Evolutionary conservation across 768 basidiomycete genomes (phyloP).

Genomic region (Suillus fuscotomentosus): DNA sequence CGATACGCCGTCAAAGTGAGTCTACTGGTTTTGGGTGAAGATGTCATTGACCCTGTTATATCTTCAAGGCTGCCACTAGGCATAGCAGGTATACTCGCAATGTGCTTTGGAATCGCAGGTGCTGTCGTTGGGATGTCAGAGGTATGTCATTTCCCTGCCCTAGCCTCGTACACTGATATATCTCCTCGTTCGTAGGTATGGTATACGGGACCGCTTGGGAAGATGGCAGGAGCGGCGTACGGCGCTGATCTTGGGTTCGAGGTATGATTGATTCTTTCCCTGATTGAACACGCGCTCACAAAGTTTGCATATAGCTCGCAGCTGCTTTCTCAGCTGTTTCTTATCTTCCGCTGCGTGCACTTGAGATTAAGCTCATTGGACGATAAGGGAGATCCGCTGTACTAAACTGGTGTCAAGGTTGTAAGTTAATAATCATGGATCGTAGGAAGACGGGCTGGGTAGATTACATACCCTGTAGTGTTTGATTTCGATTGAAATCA

Average conservation of each 20-base stretch:
- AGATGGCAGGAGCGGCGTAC: constrained; percentile 37
- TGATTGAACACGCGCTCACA: neutral
- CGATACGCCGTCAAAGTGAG: constrained; percentile 39
- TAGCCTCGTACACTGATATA: neutral
- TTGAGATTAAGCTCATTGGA: constrained; percentile 46
- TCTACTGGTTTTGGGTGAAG: neutral
- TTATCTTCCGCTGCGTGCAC: constrained; percentile 45
- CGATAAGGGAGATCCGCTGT: constrained; percentile 19
- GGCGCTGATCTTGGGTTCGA: constrained; percentile 50
- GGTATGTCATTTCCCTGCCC: constrained; percentile 11
- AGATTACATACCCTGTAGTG: neutral
- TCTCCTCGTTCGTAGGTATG: constrained; percentile 28
- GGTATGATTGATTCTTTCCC: constrained; percentile 24
- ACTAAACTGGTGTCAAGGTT: neutral
- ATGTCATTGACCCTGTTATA: neutral
- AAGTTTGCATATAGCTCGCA: constrained; percentile 31
- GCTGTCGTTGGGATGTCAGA: constrained; percentile 55
- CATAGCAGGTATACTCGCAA: constrained; percentile 45
- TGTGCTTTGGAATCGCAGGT: constrained; percentile 44
- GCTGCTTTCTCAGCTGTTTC: constrained; percentile 45
- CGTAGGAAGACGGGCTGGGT: neutral
- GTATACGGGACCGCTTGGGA: constrained; percentile 52
- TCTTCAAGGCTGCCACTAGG: constrained; percentile 44
- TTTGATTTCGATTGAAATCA: neutral
- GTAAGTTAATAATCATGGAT: neutral